Evolutionary conservation across 1,284 basidiomycete species (phyloP), one percentile per base, ranked within the genome.

Genomic region (Hypsizygus ulmarius): DNA sequence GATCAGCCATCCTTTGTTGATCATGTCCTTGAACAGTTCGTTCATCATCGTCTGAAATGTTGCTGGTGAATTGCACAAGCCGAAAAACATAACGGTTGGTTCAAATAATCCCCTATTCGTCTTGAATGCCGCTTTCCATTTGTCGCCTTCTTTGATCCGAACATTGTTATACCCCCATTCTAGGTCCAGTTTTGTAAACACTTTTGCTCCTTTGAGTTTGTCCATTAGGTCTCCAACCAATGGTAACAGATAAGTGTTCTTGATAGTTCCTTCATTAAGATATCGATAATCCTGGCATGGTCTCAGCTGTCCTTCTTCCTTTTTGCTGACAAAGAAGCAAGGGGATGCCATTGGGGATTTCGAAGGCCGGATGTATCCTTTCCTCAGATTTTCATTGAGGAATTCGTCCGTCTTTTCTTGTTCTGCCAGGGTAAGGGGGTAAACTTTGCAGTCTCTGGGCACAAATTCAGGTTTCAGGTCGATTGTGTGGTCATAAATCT

Each of bases 31-130:
- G 46, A 43, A 0, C 34, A n/a, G n/a, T n/a, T n/a, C n/a, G n/a
- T n/a, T n/a, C n/a, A n/a, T n/a, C n/a, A n/a, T n/a, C n/a, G n/a
- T 38, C 29, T 50, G 44, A 15, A 50, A 50, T 3, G 29, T 50
- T 3, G 29, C 39, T 0, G 29, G 35, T 0, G 40, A 50, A 8
- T 50, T 50, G 7, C 43, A 42, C 1, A 50, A 12, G 3, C 44
- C 44, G 29, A 50, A 45, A 12, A 42, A 46, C 44, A 50, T 43
- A 1, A 50, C 35, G 0, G n/a, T 16, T 1, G 40, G n/a, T n/a
- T n/a, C n/a, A n/a, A n/a, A n/a, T n/a, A n/a, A n/a, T n/a, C n/a
- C n/a, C n/a, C n/a, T n/a, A 40, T 43, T 50, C 39, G 14, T 50
- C 1, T 19, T 10, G 6, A 46, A 50, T 3, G 44, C 35, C 15